These are phyloP conservation scores for Dittrichia graveolens DNA, from an alignment of 129 eudicot genomes.

Conservation along the genomic window DNA sequence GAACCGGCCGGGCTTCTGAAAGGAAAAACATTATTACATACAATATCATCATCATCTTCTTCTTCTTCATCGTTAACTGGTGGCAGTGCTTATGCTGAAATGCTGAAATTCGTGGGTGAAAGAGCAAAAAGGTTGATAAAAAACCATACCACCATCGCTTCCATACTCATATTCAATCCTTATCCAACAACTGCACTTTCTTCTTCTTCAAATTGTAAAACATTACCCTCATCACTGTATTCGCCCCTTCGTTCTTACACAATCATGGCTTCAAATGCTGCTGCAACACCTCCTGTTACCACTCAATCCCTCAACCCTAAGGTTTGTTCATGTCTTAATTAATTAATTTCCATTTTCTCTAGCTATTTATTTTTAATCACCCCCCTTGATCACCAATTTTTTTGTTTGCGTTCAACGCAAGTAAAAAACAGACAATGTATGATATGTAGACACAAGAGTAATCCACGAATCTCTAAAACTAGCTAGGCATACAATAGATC, in stretches of 20 bases:
- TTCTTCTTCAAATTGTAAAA: conserved; percentile 8
- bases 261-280: conserved; percentile 24
- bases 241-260: conserved; percentile 30
- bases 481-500: no score
- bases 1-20: background rate
- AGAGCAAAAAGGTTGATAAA: conserved; percentile 39
- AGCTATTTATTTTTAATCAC: no score
- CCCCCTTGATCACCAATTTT: no score
- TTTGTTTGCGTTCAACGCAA: no score
- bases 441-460: no score
- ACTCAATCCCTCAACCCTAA: conserved; percentile 69
- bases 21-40: background rate
- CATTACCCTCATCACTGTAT: conserved; percentile 7
- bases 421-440: no score
- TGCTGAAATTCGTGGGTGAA: conserved; percentile 67
- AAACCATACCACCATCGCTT: conserved; percentile 14
- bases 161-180: conserved; percentile 20
- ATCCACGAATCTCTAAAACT: no score
- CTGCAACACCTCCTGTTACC: conserved; percentile 52
- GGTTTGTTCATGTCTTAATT: conserved; percentile 33
- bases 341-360: background rate
- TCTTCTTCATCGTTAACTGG: no score
- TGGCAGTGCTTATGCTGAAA: conserved; percentile 22
- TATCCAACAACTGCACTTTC: conserved; percentile 5
- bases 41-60: background rate